phyloP scores from a whole-genome alignment of 1,139 yeast genomes.

The Kurtzmaniella quercitrusa region DNA sequence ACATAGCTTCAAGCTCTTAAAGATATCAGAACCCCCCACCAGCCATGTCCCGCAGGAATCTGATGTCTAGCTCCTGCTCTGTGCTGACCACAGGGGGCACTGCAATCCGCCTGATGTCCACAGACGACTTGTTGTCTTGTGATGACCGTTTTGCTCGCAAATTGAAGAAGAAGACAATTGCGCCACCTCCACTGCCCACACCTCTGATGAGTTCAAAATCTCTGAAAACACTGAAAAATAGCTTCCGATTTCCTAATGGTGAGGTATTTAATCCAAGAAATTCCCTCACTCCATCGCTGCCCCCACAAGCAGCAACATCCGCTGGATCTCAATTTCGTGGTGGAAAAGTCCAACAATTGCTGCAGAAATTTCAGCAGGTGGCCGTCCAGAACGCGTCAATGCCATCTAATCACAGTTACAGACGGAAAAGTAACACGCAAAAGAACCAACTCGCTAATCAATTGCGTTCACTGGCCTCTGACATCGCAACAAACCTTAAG shows the following conservation, averaged over 20 bases:
- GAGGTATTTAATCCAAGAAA: constrained; percentile 49
- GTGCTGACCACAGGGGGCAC: neutral
- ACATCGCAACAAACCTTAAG: neutral
- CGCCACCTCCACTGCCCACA: constrained; percentile 2
- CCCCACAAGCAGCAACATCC: neutral
- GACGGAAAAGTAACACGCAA: neutral
- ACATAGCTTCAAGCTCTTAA: neutral
- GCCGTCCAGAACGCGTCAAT: neutral
- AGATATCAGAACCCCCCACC: too few species aligned
- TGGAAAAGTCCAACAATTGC: neutral
- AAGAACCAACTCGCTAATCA: constrained; percentile 1
- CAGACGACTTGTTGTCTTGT: neutral
- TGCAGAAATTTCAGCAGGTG: neutral
- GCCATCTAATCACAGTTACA: neutral
- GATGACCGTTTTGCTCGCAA: neutral
- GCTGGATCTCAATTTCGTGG: neutral
- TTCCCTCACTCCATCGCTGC: neutral
- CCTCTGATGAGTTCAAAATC: constrained; percentile 2
- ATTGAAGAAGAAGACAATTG: neutral
- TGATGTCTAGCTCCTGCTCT: constrained; percentile 1
- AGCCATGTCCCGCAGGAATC: constrained; percentile 2
- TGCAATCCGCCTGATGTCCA: constrained; percentile 1
- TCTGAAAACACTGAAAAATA: neutral
- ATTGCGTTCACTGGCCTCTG: neutral
- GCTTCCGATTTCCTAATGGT: constrained; percentile 52